Evolutionary conservation across 2,329 filamentous ascomycete species (phyloP).

Genomic region (Paraphoma sp.): DNA sequence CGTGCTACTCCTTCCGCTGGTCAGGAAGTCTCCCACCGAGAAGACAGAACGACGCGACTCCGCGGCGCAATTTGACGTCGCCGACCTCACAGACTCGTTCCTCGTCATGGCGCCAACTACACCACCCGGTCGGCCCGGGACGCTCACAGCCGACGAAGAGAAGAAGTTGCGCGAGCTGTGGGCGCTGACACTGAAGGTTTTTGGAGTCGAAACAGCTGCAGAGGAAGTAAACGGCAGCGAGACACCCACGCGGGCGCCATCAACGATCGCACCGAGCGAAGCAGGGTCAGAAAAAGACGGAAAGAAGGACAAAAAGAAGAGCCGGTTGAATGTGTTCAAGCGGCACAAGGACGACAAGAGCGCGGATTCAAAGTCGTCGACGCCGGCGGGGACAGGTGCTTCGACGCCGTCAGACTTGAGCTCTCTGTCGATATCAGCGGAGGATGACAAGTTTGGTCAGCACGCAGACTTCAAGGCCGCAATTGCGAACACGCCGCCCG

Average conservation of each 20-base stretch:
- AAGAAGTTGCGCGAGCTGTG: constrained; percentile 88
- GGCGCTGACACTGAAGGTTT: constrained; percentile 76
- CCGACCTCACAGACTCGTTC: constrained; percentile 36
- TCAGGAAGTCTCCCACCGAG: constrained; percentile 13
- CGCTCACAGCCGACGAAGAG: constrained; percentile 88
- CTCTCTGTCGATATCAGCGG: constrained; percentile 40
- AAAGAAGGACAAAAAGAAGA: constrained; percentile 74
- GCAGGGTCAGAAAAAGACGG: constrained; percentile 25
- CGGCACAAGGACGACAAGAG: constrained; percentile 60
- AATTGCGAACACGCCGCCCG: constrained; percentile 76
- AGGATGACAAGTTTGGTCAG: constrained; percentile 91
- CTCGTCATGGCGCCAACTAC: constrained; percentile 50
- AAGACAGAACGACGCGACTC: constrained; percentile 10
- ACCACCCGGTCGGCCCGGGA: constrained; percentile 79
- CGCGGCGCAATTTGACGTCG: constrained; percentile 23
- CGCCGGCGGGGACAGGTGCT: constrained; percentile 22
- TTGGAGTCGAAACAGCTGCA: constrained; percentile 57
- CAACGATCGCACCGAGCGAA: constrained; percentile 14
- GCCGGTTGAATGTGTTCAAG: constrained; percentile 73
- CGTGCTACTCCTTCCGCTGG: constrained; percentile 34
- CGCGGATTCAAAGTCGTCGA: constrained; percentile 40
- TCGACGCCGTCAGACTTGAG: constrained; percentile 38
- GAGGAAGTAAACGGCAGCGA: constrained; percentile 40
- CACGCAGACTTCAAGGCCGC: constrained; percentile 85
- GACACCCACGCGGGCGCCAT: constrained; percentile 1